Percentiles rank a stretch among this genome's conserved stretches.
Conservation (phyloP, 2,329 filamentous ascomycete species). For the Sporothrix pseudoabietina region DNA sequence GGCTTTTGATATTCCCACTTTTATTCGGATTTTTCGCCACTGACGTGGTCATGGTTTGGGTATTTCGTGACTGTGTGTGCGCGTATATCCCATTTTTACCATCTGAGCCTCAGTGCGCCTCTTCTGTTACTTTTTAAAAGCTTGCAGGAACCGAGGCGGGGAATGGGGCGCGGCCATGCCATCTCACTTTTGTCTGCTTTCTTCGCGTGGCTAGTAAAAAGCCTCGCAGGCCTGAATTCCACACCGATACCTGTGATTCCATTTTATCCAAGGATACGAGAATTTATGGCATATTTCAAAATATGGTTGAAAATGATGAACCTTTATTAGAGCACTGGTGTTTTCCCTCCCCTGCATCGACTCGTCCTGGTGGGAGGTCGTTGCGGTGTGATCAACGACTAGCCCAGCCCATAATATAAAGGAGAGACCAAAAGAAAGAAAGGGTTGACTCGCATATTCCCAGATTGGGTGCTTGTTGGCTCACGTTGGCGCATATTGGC, state of each 20-base stretch:
- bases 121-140: not conserved
- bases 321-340: not conserved
- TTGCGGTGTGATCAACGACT: slow-evolving; percentile 8
- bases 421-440: not conserved
- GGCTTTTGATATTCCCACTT: slow-evolving; percentile 20
- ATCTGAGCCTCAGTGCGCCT: not conserved
- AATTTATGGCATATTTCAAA: no score
- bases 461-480: not conserved
- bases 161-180: not conserved
- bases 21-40: slow-evolving; percentile 24
- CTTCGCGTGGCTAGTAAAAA: not conserved
- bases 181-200: not conserved
- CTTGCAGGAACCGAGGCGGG: not conserved
- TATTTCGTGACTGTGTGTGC: not conserved
- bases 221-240: not conserved
- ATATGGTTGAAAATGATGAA: not conserved
- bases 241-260: not conserved
- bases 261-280: not conserved
- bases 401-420: not conserved
- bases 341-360: not conserved
- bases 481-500: not conserved
- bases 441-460: slow-evolving; percentile 7
- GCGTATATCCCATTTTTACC: not conserved
- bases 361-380: not conserved
- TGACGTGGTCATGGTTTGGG: slow-evolving; percentile 17